Percentiles rank a stretch among this genome's conserved stretches.
These are phyloP conservation scores for Halenospora varia DNA, from an alignment of 495 filamentous ascomycete genomes.

Conservation along the genomic window DNA sequence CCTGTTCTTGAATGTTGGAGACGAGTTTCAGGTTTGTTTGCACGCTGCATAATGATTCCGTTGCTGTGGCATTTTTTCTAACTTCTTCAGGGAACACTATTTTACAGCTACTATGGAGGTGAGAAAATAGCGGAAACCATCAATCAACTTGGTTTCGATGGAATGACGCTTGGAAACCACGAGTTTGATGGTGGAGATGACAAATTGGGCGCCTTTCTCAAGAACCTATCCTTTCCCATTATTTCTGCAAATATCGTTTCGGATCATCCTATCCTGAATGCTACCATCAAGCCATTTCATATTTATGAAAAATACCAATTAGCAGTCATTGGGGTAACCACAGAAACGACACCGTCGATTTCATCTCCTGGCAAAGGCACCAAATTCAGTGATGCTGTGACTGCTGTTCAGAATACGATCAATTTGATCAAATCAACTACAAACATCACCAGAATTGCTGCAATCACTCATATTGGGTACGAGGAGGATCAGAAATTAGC, in stretches of 20 bases:
- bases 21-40: conserved; percentile 49
- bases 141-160: conserved; percentile 54
- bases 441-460: conserved; percentile 50
- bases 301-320: conserved; percentile 50
- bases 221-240: conserved; percentile 56
- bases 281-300: conserved; percentile 52
- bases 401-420: conserved; percentile 48
- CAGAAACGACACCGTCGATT: conserved; percentile 46
- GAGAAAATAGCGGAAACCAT: conserved; percentile 59
- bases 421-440: conserved; percentile 44
- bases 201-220: conserved; percentile 43
- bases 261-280: conserved; percentile 43
- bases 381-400: conserved; percentile 42
- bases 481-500: conserved; percentile 52
- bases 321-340: conserved; percentile 55
- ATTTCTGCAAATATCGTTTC: conserved; percentile 51
- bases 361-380: conserved; percentile 47
- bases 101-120: conserved; percentile 54
- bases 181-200: conserved; percentile 53
- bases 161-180: conserved; percentile 59
- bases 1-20: conserved; percentile 51
- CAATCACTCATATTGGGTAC: conserved; percentile 58
- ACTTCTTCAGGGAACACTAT: conserved; percentile 45
- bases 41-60: background rate
- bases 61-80: background rate